Evolutionary conservation across 345 rosid species (phyloP).

Genomic region (Arabidopsis arenosa): DNA sequence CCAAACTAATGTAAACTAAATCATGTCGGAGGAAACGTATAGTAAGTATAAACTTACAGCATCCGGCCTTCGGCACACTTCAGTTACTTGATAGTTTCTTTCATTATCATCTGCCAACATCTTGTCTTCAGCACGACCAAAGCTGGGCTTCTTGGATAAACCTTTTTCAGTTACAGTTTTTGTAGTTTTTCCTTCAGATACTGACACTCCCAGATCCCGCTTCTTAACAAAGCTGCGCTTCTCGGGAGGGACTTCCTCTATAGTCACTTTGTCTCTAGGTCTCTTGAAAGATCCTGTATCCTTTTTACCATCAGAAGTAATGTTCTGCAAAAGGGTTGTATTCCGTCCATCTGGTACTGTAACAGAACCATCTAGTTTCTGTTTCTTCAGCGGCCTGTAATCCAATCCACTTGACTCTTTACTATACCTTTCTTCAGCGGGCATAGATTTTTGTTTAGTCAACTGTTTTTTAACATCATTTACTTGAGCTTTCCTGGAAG

Average conservation of each 20-base stretch:
- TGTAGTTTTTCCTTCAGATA: conserved; percentile 31
- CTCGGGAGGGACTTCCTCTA: conserved; percentile 25
- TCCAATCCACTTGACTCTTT: conserved; percentile 46
- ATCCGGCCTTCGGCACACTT: conserved; percentile 54
- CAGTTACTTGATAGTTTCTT: conserved; percentile 43
- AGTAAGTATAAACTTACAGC: conserved; percentile 61
- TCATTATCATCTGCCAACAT: conserved; percentile 42
- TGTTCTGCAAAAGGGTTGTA: conserved; percentile 41
- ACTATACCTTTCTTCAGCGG: conserved; percentile 36
- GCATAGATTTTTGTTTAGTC: conserved; percentile 42
- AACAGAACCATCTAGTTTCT: conserved; percentile 50
- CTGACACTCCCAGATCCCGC: conserved; percentile 32
- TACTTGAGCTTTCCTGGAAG: conserved; percentile 18
- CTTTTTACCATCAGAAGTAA: conserved; percentile 28
- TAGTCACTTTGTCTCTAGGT: conserved; percentile 34
- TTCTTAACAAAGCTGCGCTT: conserved; percentile 32
- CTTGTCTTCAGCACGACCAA: conserved; percentile 47
- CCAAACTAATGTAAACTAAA: conserved; percentile 15
- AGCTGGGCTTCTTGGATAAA: conserved; percentile 43
- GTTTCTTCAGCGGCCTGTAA: conserved; percentile 58
- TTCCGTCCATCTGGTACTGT: conserved; percentile 39
- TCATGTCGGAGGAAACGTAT: conserved; percentile 1
- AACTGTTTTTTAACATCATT: conserved; percentile 22
- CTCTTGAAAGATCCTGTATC: conserved; percentile 22
- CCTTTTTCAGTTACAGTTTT: conserved; percentile 41